Percentiles rank a stretch among this genome's conserved stretches.
Conservation (phyloP, 2,329 filamentous ascomycete genomes). For the Monosporascus sp. region DNA sequence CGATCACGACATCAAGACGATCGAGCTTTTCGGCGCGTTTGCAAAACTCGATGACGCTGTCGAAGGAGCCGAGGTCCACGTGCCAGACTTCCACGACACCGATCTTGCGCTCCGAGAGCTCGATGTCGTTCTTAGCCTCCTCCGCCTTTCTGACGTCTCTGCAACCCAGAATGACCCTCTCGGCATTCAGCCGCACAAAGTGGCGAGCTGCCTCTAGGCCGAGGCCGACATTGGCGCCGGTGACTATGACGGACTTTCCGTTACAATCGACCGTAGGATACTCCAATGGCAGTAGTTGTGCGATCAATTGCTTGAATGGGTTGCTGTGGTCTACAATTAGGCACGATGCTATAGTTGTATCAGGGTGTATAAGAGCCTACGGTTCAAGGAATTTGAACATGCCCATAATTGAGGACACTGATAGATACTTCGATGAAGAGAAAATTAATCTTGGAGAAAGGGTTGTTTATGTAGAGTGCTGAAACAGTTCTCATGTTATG, state of each 20-base stretch:
- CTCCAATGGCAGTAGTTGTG: neutral
- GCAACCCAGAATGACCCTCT: slow-evolving; percentile 38
- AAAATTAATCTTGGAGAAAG: neutral
- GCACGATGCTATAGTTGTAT: neutral
- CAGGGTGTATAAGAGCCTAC: neutral
- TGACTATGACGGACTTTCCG: slow-evolving; percentile 35
- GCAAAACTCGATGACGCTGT: slow-evolving; percentile 33
- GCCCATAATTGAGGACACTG: neutral
- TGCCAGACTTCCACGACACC: slow-evolving; percentile 37
- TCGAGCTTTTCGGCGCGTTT: slow-evolving; percentile 25
- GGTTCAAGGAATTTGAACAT: neutral
- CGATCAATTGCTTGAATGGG: neutral
- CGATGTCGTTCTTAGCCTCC: slow-evolving; percentile 33
- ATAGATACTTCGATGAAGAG: too few relatives aligned
- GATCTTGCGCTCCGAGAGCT: slow-evolving; percentile 17
- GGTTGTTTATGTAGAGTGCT: neutral
- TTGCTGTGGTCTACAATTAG: neutral
- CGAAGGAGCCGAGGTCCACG: slow-evolving; percentile 37
- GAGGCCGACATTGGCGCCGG: slow-evolving; percentile 38
- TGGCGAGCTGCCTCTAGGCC: slow-evolving; percentile 39
- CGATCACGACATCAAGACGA: slow-evolving; percentile 37
- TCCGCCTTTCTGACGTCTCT: slow-evolving; percentile 36
- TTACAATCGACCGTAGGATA: slow-evolving; percentile 19
- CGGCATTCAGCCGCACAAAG: slow-evolving; percentile 33
- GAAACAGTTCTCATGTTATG: too few relatives aligned